phyloP scores from a whole-genome alignment of 208 protist species.

The Trichomonas vaginalis region DNA sequence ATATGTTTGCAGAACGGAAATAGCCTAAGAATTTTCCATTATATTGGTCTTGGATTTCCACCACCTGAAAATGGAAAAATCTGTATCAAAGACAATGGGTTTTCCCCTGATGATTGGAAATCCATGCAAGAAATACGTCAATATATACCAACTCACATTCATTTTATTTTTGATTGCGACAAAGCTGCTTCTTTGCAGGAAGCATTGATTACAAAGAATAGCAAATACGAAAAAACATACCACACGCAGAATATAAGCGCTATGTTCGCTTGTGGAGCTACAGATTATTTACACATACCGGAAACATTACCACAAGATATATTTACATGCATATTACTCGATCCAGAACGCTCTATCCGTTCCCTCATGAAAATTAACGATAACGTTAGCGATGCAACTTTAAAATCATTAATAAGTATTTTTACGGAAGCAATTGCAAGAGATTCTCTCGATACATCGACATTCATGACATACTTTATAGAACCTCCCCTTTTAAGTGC shows the following conservation, averaged over 20 bases:
- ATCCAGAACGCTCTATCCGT: background rate
- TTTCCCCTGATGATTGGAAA: background rate
- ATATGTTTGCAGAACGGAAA: background rate
- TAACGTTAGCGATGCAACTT: too few relatives aligned
- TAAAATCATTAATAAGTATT: background rate
- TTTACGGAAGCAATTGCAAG: background rate
- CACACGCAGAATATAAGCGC: background rate
- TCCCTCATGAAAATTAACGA: background rate
- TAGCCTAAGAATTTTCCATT: background rate
- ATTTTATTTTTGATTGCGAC: background rate
- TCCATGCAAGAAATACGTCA: background rate
- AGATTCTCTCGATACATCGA: background rate
- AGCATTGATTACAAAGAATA: background rate
- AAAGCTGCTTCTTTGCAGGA: background rate
- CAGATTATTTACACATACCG: background rate
- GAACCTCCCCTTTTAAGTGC: background rate
- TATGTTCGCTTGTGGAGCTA: background rate
- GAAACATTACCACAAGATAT: background rate
- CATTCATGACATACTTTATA: background rate
- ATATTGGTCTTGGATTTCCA: conserved; percentile 10
- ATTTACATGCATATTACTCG: background rate
- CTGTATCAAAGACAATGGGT: background rate
- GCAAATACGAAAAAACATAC: background rate
- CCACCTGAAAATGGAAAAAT: background rate
- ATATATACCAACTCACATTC: background rate